Conservation (phyloP, 2,329 filamentous ascomycete genomes). For the Fusarium avenaceum region DNA sequence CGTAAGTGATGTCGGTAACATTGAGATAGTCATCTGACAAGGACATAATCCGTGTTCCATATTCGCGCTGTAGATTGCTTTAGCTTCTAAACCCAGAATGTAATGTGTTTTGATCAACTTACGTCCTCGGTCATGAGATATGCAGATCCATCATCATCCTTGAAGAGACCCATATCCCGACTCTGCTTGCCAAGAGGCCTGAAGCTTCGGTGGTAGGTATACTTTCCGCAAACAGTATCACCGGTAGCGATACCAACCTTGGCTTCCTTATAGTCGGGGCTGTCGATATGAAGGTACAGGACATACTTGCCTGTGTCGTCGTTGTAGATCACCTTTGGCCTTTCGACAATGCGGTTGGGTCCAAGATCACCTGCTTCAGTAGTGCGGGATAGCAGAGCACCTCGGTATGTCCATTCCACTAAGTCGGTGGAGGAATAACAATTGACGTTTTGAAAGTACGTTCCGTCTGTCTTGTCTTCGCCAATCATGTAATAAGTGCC, state of each 20-base stretch:
- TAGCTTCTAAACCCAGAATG: neutral
- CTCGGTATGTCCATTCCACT: conserved; percentile 73
- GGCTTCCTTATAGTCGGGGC: conserved; percentile 71
- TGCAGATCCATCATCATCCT: conserved; percentile 71
- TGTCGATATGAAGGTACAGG: conserved; percentile 78
- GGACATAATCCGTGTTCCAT: conserved; percentile 69
- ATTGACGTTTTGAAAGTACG: conserved; percentile 73
- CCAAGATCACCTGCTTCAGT: conserved; percentile 67
- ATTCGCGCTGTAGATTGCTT: conserved; percentile 59
- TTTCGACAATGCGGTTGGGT: conserved; percentile 72
- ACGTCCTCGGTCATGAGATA: conserved; percentile 76
- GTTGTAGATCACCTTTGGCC: conserved; percentile 78
- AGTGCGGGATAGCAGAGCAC: conserved; percentile 68
- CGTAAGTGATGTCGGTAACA: conserved; percentile 63
- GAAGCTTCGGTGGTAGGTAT: conserved; percentile 57
- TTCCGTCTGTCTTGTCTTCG: conserved; percentile 76
- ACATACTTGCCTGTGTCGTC: conserved; percentile 74
- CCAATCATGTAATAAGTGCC: conserved; percentile 76
- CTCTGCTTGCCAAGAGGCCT: conserved; percentile 56
- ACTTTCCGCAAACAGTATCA: conserved; percentile 71
- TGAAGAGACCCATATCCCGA: conserved; percentile 71
- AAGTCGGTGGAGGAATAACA: conserved; percentile 75
- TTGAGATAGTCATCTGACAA: conserved; percentile 70
- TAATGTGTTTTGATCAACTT: conserved; percentile 39
- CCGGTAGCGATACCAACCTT: conserved; percentile 74